These are phyloP conservation scores for Trichocladium uniseriatum DNA, from an alignment of 495 filamentous ascomycete genomes.

Conservation along the genomic window DNA sequence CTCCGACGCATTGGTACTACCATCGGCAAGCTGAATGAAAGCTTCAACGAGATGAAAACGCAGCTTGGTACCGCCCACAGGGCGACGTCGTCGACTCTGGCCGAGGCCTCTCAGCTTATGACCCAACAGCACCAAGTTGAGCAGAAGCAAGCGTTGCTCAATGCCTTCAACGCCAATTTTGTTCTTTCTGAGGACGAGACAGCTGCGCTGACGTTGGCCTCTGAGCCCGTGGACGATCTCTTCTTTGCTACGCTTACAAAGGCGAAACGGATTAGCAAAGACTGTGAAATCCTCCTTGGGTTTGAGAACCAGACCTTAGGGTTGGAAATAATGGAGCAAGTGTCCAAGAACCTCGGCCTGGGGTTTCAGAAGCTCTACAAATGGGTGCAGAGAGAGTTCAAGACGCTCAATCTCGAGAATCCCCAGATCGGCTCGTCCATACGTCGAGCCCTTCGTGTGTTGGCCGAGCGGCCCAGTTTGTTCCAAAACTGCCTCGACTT, in stretches of 20 bases:
- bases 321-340: constrained; percentile 83
- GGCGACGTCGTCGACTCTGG: constrained; percentile 66
- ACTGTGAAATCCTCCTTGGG: constrained; percentile 81
- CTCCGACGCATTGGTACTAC: constrained; percentile 74
- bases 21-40: constrained; percentile 67
- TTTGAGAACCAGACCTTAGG: constrained; percentile 82
- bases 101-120: constrained; percentile 69
- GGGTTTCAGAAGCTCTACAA: constrained; percentile 92
- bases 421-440: constrained; percentile 85
- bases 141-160: constrained; percentile 76
- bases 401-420: constrained; percentile 84
- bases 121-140: constrained; percentile 67
- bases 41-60: constrained; percentile 69
- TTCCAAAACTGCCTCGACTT: constrained; percentile 93
- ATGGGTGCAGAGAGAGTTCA: constrained; percentile 93
- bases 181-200: constrained; percentile 72
- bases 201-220: constrained; percentile 58
- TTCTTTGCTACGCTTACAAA: constrained; percentile 77
- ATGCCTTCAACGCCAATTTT: constrained; percentile 78
- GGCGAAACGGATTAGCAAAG: constrained; percentile 77
- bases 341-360: constrained; percentile 71
- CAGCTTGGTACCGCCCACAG: constrained; percentile 65
- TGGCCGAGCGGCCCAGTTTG: constrained; percentile 80
- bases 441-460: constrained; percentile 70
- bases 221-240: constrained; percentile 71